Conservation (phyloP, 2,329 filamentous ascomycete species). For the Cladophialophora chaetospira region DNA sequence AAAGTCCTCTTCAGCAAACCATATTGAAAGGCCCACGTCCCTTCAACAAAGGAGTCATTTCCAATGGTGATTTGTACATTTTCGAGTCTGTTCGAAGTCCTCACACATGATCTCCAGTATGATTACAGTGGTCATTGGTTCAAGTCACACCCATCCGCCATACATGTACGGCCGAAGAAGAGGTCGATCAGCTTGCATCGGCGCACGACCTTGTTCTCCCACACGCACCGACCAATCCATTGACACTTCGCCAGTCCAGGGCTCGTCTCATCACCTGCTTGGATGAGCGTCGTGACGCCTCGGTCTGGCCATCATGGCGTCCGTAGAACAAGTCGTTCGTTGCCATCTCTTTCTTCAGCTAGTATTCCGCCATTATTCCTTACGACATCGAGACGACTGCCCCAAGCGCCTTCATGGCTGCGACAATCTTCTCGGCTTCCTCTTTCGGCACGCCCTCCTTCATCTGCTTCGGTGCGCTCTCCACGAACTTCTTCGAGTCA, state of each 20-base stretch:
- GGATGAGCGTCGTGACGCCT: too few species aligned
- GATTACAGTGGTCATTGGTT: too few species aligned
- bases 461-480: constrained; percentile 94
- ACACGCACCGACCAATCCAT: too few species aligned
- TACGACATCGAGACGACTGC: constrained; percentile 92
- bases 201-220: too few species aligned
- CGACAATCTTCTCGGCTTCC: constrained; percentile 97
- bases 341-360: neutral
- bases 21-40: constrained; percentile 12
- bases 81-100: neutral
- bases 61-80: constrained; percentile 7
- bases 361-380: neutral
- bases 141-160: too few species aligned
- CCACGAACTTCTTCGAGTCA: constrained; percentile 99
- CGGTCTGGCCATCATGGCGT: too few species aligned
- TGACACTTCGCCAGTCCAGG: too few species aligned
- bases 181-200: too few species aligned
- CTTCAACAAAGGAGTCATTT: neutral
- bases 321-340: too few species aligned
- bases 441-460: constrained; percentile 99
- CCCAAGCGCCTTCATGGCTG: constrained; percentile 88
- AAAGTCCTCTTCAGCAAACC: constrained; percentile 3
- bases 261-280: too few species aligned
- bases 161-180: too few species aligned
- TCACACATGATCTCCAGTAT: neutral